These are phyloP conservation scores for Bullera alba DNA, from an alignment of 768 basidiomycete species.

Conservation along the genomic window DNA sequence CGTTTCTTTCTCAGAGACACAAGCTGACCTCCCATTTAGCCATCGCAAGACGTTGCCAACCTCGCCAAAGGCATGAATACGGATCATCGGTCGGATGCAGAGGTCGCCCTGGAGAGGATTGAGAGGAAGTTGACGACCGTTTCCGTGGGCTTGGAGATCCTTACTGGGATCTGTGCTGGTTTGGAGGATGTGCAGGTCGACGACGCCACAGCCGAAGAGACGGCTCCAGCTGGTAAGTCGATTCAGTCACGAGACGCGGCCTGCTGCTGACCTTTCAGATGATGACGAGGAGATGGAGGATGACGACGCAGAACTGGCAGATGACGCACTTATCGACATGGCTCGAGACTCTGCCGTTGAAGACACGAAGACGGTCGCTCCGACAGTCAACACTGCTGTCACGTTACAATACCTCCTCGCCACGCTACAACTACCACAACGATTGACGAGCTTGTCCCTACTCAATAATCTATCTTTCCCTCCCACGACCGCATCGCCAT, in stretches of 20 bases:
- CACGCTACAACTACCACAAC: conserved; percentile 60
- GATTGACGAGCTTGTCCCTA: conserved; percentile 56
- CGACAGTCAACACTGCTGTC: conserved; percentile 18
- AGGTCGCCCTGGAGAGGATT: conserved; percentile 64
- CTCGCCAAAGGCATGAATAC: conserved; percentile 57
- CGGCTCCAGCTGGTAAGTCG: conserved; percentile 10
- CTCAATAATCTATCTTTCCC: conserved; percentile 78
- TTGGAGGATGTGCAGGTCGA: conserved; percentile 51
- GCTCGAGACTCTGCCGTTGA: conserved; percentile 33
- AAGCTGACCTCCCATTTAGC: too few relatives aligned
- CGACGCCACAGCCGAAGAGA: conserved; percentile 6
- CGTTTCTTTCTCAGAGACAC: too few relatives aligned
- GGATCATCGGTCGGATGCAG: conserved; percentile 65
- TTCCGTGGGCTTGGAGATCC: conserved; percentile 75
- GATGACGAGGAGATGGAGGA: conserved; percentile 41
- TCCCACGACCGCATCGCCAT: conserved; percentile 57
- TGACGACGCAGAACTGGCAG: conserved; percentile 43
- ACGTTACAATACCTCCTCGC: conserved; percentile 52
- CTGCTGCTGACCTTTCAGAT: conserved; percentile 7
- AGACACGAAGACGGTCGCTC: too few relatives aligned
- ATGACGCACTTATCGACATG: conserved; percentile 41
- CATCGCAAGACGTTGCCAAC: conserved; percentile 11
- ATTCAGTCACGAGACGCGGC: not conserved
- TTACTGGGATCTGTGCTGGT: conserved; percentile 81
- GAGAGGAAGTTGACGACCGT: conserved; percentile 67